A percentile compares a stretch with the other conserved stretches of the same genome.
Conservation (phyloP, 2,329 filamentous ascomycete genomes). For the Thermothelomyces thermophilus region DNA sequence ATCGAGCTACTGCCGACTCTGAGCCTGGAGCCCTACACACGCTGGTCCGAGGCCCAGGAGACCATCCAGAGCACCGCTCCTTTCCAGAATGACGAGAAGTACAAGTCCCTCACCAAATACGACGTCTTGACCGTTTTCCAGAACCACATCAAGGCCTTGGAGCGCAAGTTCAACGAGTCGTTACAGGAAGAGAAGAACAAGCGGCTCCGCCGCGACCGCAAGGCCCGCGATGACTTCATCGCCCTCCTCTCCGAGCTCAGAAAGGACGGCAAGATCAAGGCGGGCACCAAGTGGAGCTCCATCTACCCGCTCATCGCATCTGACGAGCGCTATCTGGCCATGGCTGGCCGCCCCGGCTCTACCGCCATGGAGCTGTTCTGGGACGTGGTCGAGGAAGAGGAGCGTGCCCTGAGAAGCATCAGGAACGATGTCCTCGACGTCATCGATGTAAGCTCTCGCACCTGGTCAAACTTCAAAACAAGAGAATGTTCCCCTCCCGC, state of each 20-base stretch:
- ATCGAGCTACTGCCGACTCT: constrained; percentile 70
- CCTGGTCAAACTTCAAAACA: too few relatives aligned
- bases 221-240: constrained; percentile 75
- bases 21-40: constrained; percentile 84
- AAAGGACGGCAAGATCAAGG: constrained; percentile 73
- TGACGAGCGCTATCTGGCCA: constrained; percentile 75
- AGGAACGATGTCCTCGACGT: constrained; percentile 83
- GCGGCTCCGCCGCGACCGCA: constrained; percentile 75
- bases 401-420: constrained; percentile 72
- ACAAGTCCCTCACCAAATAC: constrained; percentile 75
- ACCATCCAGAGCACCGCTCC: constrained; percentile 70
- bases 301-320: constrained; percentile 67
- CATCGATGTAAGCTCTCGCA: constrained; percentile 61
- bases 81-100: constrained; percentile 77
- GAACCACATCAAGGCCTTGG: constrained; percentile 86
- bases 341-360: constrained; percentile 79
- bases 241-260: constrained; percentile 69
- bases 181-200: constrained; percentile 80
- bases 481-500: not conserved
- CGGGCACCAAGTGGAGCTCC: constrained; percentile 83
- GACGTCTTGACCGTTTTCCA: constrained; percentile 92
- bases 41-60: constrained; percentile 84
- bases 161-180: constrained; percentile 84
- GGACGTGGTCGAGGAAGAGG: constrained; percentile 91
- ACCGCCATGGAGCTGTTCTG: constrained; percentile 89